phyloP scores from a whole-genome alignment of 805 yeast species.

The Clavispora carvajalis region DNA sequence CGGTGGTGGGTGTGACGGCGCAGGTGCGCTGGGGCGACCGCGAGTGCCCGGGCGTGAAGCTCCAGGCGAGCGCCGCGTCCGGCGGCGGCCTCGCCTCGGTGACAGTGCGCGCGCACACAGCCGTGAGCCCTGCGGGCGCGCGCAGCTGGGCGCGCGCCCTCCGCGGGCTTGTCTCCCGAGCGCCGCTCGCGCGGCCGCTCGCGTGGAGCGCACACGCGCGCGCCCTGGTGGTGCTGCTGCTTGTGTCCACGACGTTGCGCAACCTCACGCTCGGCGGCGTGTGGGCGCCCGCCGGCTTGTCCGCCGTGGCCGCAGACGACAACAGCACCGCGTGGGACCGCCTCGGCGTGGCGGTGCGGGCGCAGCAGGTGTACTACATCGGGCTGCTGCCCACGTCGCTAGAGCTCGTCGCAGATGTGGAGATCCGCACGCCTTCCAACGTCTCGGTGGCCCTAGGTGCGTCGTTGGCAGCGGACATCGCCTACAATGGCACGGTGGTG shows the following conservation, averaged over 20 bases:
- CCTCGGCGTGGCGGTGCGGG: not conserved
- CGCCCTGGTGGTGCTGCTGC: not conserved
- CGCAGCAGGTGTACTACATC: not conserved
- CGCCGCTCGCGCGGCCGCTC: not conserved
- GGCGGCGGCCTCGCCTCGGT: not conserved
- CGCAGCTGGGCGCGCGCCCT: not conserved
- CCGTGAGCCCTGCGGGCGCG: not conserved
- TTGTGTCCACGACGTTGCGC: not conserved
- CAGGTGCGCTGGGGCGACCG: too few species aligned
- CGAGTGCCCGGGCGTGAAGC: too few species aligned
- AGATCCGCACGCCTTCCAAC: not conserved
- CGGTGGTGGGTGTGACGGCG: not conserved
- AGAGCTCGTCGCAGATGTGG: not conserved
- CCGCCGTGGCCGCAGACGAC: too few species aligned
- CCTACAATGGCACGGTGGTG: conserved; percentile 34
- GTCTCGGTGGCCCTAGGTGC: conserved; percentile 42
- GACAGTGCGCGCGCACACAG: not conserved
- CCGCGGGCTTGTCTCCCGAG: not conserved
- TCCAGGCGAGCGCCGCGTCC: not conserved
- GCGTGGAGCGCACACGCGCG: not conserved
- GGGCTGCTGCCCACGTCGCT: not conserved
- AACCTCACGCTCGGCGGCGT: not conserved
- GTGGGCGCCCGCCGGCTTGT: not conserved
- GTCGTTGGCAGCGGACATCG: conserved; percentile 40
- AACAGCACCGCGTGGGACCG: not conserved